Percentiles rank a stretch among this genome's conserved stretches.
Evolutionary conservation across 176 grass and related monocot genomes (phyloP).

Genomic region (Lolium rigidum): DNA sequence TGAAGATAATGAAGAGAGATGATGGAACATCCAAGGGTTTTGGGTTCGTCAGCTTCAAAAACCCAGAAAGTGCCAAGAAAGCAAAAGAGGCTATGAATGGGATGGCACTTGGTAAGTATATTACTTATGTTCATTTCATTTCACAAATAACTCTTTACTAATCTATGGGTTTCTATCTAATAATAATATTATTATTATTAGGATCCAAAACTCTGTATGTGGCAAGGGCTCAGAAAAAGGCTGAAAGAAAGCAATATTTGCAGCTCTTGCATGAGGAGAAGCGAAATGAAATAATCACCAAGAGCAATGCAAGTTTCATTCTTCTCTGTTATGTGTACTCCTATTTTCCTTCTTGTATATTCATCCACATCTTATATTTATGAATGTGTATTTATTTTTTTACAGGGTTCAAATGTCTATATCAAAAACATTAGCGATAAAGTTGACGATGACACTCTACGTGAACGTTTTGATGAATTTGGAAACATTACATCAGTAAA

Average conservation of each 20-base stretch:
- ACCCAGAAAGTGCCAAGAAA: conserved; percentile 64
- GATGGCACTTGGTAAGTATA: conserved; percentile 62
- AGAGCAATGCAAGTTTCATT: conserved; percentile 62
- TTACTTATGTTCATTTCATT: not conserved
- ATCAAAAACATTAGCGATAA: conserved; percentile 82
- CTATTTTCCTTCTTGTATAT: not conserved
- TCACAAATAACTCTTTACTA: not conserved
- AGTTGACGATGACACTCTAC: conserved; percentile 65
- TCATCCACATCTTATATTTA: not conserved
- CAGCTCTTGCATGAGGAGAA: conserved; percentile 68
- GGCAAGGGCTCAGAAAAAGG: conserved; percentile 83
- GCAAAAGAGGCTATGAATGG: conserved; percentile 81
- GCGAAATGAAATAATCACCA: conserved; percentile 70
- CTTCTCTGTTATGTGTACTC: not conserved
- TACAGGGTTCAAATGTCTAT: conserved; percentile 79
- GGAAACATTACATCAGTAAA: conserved; percentile 79
- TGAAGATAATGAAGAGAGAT: conserved; percentile 66
- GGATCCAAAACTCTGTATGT: conserved; percentile 82
- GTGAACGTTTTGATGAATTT: conserved; percentile 68
- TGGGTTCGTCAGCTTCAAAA: conserved; percentile 84
- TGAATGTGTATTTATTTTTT: conserved; percentile 16
- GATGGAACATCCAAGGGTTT: conserved; percentile 78
- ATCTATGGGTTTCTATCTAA: not conserved
- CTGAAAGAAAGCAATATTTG: conserved; percentile 76
- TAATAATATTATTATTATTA: conserved; percentile 34